Percentiles rank a stretch among this genome's conserved stretches.
Evolutionary conservation across 176 grass and related monocot genomes (phyloP).

Genomic region (Paspalum notatum): DNA sequence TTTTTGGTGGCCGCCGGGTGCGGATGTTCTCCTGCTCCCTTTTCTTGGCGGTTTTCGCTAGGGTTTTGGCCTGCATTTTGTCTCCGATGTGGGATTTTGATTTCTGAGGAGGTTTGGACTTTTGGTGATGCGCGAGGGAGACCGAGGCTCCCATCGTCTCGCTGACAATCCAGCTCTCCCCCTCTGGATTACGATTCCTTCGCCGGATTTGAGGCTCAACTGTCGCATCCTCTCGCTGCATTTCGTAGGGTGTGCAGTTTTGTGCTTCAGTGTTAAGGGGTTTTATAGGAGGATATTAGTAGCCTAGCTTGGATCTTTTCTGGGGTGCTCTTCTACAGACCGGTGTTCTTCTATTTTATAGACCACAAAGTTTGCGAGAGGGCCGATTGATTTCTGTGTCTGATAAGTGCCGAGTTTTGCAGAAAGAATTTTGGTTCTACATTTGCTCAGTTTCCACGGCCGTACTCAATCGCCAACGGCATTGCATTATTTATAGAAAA

Average conservation of each 20-base stretch:
- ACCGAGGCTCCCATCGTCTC: neutral
- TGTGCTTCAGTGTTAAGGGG: constrained; percentile 12
- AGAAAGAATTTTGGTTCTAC: constrained; percentile 4
- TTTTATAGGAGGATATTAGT: constrained; percentile 2
- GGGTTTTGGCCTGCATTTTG: constrained; percentile 37
- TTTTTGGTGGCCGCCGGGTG: neutral
- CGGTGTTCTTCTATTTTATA: neutral
- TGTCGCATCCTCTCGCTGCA: neutral
- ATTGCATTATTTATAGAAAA: neutral
- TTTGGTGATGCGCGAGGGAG: neutral
- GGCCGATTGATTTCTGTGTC: neutral
- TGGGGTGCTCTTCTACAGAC: neutral
- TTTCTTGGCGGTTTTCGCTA: constrained; percentile 26
- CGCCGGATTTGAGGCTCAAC: constrained; percentile 2
- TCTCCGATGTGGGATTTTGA: constrained; percentile 37
- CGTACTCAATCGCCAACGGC: neutral
- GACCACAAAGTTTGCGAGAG: neutral
- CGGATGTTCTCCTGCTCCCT: constrained; percentile 41
- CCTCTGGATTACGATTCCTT: constrained; percentile 31
- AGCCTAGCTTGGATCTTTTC: neutral
- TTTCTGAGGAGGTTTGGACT: constrained; percentile 18
- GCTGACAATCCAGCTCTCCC: neutral
- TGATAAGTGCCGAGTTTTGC: constrained; percentile 9
- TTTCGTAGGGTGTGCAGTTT: constrained; percentile 10
- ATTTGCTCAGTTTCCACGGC: neutral